phyloP scores from a whole-genome alignment of 352 stramenopile genomes.

The Aphanomyces invadans region DNA sequence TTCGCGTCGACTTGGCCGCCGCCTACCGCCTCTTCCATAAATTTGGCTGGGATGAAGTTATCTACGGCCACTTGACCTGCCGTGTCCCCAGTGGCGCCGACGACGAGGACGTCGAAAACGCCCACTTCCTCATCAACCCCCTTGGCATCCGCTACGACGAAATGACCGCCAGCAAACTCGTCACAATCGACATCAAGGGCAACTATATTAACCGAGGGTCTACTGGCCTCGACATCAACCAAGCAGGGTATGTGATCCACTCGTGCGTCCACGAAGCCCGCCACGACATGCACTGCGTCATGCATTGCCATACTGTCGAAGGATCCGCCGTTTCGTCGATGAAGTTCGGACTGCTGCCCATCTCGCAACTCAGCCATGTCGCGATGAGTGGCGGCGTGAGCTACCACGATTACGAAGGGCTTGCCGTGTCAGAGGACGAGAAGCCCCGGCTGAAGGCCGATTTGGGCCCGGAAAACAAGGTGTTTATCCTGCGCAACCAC shows the following conservation, averaged over 20 bases:
- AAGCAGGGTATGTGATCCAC: constrained; percentile 25
- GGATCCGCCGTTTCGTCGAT: constrained; percentile 19
- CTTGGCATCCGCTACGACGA: constrained; percentile 26
- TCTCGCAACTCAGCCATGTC: constrained; percentile 20
- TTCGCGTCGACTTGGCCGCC: constrained; percentile 22
- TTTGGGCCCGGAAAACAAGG: constrained; percentile 13
- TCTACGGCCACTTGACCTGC: constrained; percentile 25
- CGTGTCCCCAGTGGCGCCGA: constrained; percentile 18
- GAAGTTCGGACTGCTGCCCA: constrained; percentile 23
- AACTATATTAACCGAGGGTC: constrained; percentile 25
- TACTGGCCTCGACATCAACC: constrained; percentile 17
- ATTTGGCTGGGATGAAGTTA: constrained; percentile 25
- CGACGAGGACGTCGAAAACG: constrained; percentile 16
- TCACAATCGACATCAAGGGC: constrained; percentile 24
- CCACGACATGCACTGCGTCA: constrained; percentile 25
- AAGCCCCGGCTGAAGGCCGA: constrained; percentile 15
- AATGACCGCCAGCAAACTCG: constrained; percentile 17
- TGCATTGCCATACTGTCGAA: constrained; percentile 23
- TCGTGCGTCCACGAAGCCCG: constrained; percentile 23
- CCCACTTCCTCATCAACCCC: constrained; percentile 26
- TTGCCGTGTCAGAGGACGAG: constrained; percentile 18
- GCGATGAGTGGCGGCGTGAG: constrained; percentile 14
- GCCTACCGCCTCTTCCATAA: constrained; percentile 25
- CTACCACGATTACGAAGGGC: constrained; percentile 25
- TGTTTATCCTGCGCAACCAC: constrained; percentile 25